Percentiles rank a stretch among this genome's conserved stretches.
These are phyloP conservation scores for Drechslerella stenobrocha DNA, from an alignment of 2,329 filamentous ascomycete genomes.

Conservation along the genomic window DNA sequence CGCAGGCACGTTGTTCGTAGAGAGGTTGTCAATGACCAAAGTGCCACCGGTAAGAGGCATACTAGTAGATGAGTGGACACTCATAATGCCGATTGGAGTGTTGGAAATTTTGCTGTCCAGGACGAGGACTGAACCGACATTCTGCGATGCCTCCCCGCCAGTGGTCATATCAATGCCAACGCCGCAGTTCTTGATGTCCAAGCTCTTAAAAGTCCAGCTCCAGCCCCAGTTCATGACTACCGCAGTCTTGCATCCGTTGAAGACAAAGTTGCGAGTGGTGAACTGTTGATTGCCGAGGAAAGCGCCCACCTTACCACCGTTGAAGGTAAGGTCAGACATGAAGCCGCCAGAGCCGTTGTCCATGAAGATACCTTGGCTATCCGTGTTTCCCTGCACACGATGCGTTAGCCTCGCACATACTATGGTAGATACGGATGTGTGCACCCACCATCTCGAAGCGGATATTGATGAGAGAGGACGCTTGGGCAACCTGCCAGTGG, in stretches of 20 bases:
- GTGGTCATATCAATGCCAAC: constrained; percentile 79
- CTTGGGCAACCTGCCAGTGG: constrained; percentile 71
- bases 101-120: constrained; percentile 78
- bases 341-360: constrained; percentile 73
- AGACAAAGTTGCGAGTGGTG: constrained; percentile 78
- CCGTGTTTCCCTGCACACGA: constrained; percentile 23
- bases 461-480: constrained; percentile 65
- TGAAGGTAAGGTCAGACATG: constrained; percentile 80
- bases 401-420: constrained; percentile 8
- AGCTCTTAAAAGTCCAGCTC: constrained; percentile 77
- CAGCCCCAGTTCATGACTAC: constrained; percentile 93
- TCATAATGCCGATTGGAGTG: constrained; percentile 75
- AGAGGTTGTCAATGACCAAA: constrained; percentile 67
- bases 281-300: constrained; percentile 88
- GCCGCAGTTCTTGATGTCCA: constrained; percentile 73
- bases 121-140: constrained; percentile 81
- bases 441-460: constrained; percentile 60
- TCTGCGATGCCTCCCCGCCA: constrained; percentile 65
- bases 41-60: constrained; percentile 62
- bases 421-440: too few relatives aligned
- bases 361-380: constrained; percentile 62
- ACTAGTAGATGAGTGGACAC: constrained; percentile 75
- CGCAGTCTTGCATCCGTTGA: constrained; percentile 79
- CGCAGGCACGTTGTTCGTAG: constrained; percentile 67
- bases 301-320: constrained; percentile 75